A percentile compares a stretch with the other conserved stretches of the same genome.
Conservation (phyloP, 352 stramenopile genomes). For the Phytophthora constricta region DNA sequence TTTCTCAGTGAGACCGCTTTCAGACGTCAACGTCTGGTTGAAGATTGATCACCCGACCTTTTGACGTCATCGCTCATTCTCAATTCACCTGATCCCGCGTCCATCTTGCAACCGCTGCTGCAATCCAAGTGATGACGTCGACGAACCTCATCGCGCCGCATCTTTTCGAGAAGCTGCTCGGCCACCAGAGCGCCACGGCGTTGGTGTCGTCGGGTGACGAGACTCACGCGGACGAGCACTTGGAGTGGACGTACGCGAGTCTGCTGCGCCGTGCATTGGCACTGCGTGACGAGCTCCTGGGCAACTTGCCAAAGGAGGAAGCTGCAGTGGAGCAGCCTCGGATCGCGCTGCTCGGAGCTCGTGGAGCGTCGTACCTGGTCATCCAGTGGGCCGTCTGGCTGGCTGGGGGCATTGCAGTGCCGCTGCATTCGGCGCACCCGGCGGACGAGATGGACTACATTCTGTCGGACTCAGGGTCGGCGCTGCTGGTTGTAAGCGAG, state of each 20-base stretch:
- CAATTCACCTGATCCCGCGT: background rate
- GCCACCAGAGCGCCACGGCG: slow-evolving; percentile 31
- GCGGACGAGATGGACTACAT: slow-evolving; percentile 79
- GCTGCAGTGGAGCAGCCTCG: slow-evolving; percentile 28
- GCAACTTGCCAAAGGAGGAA: slow-evolving; percentile 6
- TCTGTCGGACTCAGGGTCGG: slow-evolving; percentile 57
- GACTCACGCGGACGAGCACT: background rate
- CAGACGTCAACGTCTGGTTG: background rate
- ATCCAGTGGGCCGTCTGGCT: slow-evolving; percentile 86
- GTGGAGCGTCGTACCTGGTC: slow-evolving; percentile 59
- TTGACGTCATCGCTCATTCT: background rate
- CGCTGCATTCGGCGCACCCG: slow-evolving; percentile 64
- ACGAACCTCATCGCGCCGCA: slow-evolving; percentile 29
- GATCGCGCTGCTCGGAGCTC: slow-evolving; percentile 50
- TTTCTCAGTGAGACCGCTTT: background rate
- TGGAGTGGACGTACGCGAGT: slow-evolving; percentile 56
- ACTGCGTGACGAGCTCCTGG: slow-evolving; percentile 42
- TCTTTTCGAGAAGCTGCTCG: slow-evolving; percentile 38
- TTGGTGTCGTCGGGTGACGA: slow-evolving; percentile 14
- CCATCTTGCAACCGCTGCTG: background rate
- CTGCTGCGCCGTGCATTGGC: slow-evolving; percentile 42
- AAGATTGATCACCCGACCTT: background rate
- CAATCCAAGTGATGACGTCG: background rate
- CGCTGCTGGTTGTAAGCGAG: slow-evolving; percentile 57
- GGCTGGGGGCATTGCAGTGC: slow-evolving; percentile 66